Evolutionary conservation across 2,329 filamentous ascomycete species (phyloP), one percentile per base, ranked within the genome.

Genomic region (Fusarium sp.): DNA sequence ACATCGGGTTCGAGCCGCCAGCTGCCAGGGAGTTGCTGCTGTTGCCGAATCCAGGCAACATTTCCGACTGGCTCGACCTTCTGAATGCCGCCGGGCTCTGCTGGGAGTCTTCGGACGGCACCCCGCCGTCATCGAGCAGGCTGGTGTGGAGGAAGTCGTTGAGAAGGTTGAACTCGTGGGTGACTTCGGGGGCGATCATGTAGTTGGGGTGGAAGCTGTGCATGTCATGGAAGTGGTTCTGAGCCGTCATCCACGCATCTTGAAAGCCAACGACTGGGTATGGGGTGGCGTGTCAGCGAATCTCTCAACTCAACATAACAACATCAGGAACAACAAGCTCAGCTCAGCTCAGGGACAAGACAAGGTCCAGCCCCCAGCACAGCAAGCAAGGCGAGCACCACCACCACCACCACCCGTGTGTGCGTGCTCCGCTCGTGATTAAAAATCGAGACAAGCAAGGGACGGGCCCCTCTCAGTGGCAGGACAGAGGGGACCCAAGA

Each of bases 61-160:
- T 84, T 68, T 87, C 87, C 67, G 84, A 79, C 75, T 85, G 83
- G 64, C 81, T 82, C 46, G 81, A 80, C 68, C 82, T 82, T 62
- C 83, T 82, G 67, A 85, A 84, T 49, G 83, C 80, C 66, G 83
- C 80, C 66, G 83, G 80, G 75, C 80, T 85, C 72, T 90, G 87
- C 64, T 89, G 78, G 38, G 76, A 73, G 73, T 94, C 93, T 70
- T 94, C 91, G 38, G 91, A 89, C 64, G 92, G 90, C 67, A 92
- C 88, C 61, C 91, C 91, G 70, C 90, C 90, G 81, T 97, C 95
- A 84, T 98, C 95, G 73, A 98, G 89, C 64, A 98, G 86, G 80
- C 94, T 97, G 75, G 92, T 97, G 82, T 95, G 96, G 70, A 99
- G 89, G 81, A 98, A 98, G 83, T 99, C 96, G 86, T 97, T 97